A percentile compares a stretch with the other conserved stretches of the same genome.
phyloP scores from a whole-genome alignment of 2,329 filamentous ascomycete species.

The Pseudogymnoascus sp. region DNA sequence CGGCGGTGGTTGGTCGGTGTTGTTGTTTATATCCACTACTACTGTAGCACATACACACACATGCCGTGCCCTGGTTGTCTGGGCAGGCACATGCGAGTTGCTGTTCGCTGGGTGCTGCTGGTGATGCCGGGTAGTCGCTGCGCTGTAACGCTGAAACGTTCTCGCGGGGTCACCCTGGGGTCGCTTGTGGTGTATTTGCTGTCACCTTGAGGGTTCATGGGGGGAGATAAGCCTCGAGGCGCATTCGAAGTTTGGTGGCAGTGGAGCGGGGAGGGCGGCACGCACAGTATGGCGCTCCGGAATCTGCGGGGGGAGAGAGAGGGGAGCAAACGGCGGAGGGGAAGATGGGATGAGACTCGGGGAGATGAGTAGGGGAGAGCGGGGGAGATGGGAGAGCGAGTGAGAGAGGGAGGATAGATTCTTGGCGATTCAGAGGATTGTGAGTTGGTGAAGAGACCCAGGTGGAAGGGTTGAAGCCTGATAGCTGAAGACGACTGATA shows the following conservation, averaged over 20 bases:
- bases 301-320: background rate
- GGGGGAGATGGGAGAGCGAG: background rate
- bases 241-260: background rate
- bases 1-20: background rate
- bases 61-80: background rate
- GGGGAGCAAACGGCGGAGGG: background rate
- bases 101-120: background rate
- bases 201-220: background rate
- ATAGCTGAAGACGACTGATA: background rate
- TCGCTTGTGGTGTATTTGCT: background rate
- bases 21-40: background rate
- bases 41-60: background rate
- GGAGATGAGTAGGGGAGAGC: background rate
- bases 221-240: background rate
- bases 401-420: background rate
- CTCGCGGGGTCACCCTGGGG: background rate
- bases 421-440: background rate
- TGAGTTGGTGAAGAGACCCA: background rate
- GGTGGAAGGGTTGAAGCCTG: background rate
- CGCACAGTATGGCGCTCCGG: background rate
- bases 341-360: background rate
- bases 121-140: background rate
- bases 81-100: background rate
- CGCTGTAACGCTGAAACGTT: background rate
- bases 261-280: background rate